Base-by-base conservation (phyloP, 345 rosid species). In the Pugionium dolabratum region DNA sequence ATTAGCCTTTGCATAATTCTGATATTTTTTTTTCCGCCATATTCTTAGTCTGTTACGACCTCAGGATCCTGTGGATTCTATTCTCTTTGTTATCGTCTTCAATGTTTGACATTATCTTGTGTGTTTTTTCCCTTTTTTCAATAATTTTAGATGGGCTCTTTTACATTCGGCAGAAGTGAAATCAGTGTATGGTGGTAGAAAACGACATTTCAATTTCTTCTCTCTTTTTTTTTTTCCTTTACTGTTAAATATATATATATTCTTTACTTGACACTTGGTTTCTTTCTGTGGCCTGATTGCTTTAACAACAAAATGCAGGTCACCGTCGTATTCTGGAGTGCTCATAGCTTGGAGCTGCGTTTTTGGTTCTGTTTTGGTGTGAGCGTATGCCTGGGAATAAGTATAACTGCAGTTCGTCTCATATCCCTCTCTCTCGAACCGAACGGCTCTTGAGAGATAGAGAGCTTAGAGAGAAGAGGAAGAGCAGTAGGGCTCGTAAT, bases 321-420 rank as follows among this genome's bases (percentile, higher is more conserved):
- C 60, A 62, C 69, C 41, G 51, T 75, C 75, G 55, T 36, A 63
- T 76, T 54, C 64, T 58, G 71, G 76, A 75, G 50, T 39, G 51
- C 56, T 51, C 54, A 52, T 66, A 55, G 59, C 71, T 61, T 75
- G 59, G 67, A 58, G 41, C 54, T 66, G 46, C 11, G 75, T 64
- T 73, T 69, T 76, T 81, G 60, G 62, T 66, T 44, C 54, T 25
- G 64, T 79, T 69, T 64, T 68, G 70, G 74, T 59, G 79, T 36
- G 87, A 85, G 85, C 90, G 76, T 78, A 95, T 95, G 99, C 96
- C 96, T 84, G 96, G 87, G 66, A 87, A 84, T 76, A 86, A 86
- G 89, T 87, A 79, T 81, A 84, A 85, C 81, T 67, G 82, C 55
- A 82, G 81, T 72, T 67, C 95, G 3, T 59, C 75, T 72, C 84